Percentiles rank a stretch among this genome's conserved stretches.
phyloP scores from a whole-genome alignment of 495 filamentous ascomycete species.

The Talaromyces nanjingensis region DNA sequence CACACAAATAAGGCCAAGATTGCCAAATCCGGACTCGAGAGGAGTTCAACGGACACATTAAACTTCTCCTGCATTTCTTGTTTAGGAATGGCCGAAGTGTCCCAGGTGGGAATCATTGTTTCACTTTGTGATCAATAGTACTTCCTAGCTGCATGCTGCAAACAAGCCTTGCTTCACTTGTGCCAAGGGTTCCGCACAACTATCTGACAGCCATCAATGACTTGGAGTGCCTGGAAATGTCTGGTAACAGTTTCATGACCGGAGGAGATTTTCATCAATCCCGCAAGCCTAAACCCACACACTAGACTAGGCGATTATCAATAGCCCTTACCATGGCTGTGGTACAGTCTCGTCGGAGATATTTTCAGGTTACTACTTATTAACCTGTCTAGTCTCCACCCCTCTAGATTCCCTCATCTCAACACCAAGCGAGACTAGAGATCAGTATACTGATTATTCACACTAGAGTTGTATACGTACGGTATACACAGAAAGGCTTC shows the following conservation, averaged over 20 bases:
- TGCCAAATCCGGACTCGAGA: not conserved
- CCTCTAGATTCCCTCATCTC: not conserved
- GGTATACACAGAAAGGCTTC: not conserved
- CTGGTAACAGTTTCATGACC: slow-evolving; percentile 5
- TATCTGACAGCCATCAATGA: slow-evolving; percentile 1
- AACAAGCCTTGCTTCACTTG: slow-evolving; percentile 2
- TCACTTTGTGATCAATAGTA: not conserved
- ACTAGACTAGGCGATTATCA: not conserved
- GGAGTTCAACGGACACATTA: not conserved
- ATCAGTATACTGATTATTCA: not conserved
- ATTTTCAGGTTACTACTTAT: not conserved
- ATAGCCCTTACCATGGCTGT: slow-evolving; percentile 5
- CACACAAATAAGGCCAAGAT: not conserved
- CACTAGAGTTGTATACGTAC: not conserved
- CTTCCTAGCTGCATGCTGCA: slow-evolving; percentile 1
- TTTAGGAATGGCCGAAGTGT: not conserved
- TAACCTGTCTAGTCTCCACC: not conserved
- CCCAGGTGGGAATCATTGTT: slow-evolving; percentile 1
- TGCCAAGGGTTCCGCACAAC: not conserved
- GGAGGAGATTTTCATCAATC: not conserved
- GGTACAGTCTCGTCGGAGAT: not conserved
- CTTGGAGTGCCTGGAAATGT: not conserved
- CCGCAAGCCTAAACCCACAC: not conserved
- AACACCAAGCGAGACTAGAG: not conserved
- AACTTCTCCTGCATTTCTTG: not conserved